Evolutionary conservation across 2,329 filamentous ascomycete genomes (phyloP).

Genomic region (Phialophora tarda): DNA sequence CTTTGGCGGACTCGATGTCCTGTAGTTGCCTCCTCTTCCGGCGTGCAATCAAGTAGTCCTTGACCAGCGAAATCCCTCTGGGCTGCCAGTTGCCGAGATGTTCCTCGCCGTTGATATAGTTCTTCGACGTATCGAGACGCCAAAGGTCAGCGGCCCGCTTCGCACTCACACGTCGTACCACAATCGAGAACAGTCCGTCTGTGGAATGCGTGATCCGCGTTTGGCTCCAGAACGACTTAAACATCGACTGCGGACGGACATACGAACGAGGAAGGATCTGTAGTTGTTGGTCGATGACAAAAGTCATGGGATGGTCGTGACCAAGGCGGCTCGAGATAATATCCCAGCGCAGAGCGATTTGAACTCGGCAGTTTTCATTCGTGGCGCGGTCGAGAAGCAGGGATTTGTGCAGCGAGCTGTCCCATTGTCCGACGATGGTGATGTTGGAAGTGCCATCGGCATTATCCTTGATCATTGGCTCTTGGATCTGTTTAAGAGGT

Average conservation of each 20-base stretch:
- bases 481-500: conserved; percentile 74
- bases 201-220: conserved; percentile 85
- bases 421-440: conserved; percentile 90
- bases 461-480: conserved; percentile 81
- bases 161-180: conserved; percentile 84
- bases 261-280: conserved; percentile 85
- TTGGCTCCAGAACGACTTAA: conserved; percentile 83
- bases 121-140: conserved; percentile 92
- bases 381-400: conserved; percentile 92
- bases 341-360: conserved; percentile 86
- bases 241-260: conserved; percentile 83
- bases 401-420: conserved; percentile 89
- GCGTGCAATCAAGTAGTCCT: conserved; percentile 77
- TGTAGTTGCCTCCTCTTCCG: conserved; percentile 75
- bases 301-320: conserved; percentile 75
- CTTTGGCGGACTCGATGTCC: conserved; percentile 73
- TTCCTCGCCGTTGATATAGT: conserved; percentile 97
- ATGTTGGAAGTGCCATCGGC: conserved; percentile 88
- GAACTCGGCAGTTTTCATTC: conserved; percentile 88
- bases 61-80: conserved; percentile 86
- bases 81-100: conserved; percentile 82
- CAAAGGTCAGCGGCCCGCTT: conserved; percentile 92
- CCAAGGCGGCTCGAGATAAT: conserved; percentile 80
- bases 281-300: conserved; percentile 77
- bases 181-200: conserved; percentile 82